Evolutionary conservation across 73 alveolate species (phyloP).

Genomic region (Tetrahymena elliotti): DNA sequence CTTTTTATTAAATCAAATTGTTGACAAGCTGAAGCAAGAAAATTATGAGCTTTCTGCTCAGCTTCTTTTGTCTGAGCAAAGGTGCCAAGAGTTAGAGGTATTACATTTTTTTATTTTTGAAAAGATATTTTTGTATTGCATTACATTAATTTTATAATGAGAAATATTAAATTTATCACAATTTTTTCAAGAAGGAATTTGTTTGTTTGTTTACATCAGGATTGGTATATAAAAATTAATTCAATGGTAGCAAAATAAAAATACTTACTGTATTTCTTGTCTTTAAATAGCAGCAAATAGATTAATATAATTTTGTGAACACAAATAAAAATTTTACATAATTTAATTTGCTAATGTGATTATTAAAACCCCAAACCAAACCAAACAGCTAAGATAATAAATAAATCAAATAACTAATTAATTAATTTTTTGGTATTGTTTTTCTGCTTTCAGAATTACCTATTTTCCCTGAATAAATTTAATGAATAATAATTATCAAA

Average conservation of each 20-base stretch:
- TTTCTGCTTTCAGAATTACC: neutral
- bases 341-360: neutral
- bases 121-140: neutral
- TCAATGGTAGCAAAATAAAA: neutral
- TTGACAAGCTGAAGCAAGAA: neutral
- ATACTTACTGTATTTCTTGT: neutral
- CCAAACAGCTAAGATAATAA: neutral
- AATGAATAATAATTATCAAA: neutral
- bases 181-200: neutral
- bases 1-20: neutral
- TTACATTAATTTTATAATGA: neutral
- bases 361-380: neutral
- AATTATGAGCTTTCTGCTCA: neutral
- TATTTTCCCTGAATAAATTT: neutral
- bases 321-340: neutral
- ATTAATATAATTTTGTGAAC: neutral
- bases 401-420: neutral
- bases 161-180: too few relatives aligned
- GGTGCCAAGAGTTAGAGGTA: neutral
- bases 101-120: neutral
- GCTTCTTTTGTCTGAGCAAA: neutral
- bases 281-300: neutral
- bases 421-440: too few relatives aligned
- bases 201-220: neutral
- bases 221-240: neutral